Percentiles rank a stretch among this genome's conserved stretches.
Conservation (phyloP, 2,329 filamentous ascomycete genomes). For the Penicillium sp. region DNA sequence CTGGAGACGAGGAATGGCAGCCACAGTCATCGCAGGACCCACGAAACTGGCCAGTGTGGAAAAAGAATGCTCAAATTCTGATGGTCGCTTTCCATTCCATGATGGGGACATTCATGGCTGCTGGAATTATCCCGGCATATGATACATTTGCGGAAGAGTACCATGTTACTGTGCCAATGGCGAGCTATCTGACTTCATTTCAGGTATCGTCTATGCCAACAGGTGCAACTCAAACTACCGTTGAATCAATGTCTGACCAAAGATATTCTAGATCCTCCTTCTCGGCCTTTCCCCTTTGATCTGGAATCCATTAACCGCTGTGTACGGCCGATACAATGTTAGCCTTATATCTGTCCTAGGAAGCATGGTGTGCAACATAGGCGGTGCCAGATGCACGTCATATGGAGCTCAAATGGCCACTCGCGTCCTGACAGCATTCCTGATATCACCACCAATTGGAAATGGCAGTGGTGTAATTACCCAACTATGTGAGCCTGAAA, state of each 20-base stretch:
- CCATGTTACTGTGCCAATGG: conserved; percentile 48
- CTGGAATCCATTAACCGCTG: conserved; percentile 59
- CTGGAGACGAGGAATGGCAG: background rate
- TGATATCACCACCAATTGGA: conserved; percentile 56
- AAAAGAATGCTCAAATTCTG: conserved; percentile 53
- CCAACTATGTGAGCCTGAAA: conserved; percentile 58
- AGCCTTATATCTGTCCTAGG: conserved; percentile 55
- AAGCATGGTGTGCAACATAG: conserved; percentile 56
- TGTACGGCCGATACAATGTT: conserved; percentile 58
- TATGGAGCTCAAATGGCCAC: conserved; percentile 56
- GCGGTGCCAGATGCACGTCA: conserved; percentile 53
- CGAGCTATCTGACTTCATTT: conserved; percentile 2
- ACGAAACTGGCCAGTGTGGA: conserved; percentile 29
- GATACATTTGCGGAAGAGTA: conserved; percentile 57
- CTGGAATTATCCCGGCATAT: conserved; percentile 57
- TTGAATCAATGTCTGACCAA: background rate
- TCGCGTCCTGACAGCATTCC: conserved; percentile 55
- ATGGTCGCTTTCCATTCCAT: conserved; percentile 61
- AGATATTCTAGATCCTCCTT: conserved; percentile 48
- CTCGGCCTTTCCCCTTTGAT: conserved; percentile 57
- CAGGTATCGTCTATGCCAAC: background rate
- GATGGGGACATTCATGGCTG: conserved; percentile 60
- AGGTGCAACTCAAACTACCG: no score
- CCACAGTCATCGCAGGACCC: conserved; percentile 20
- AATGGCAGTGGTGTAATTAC: conserved; percentile 60